These are phyloP conservation scores for Huntiella moniliformis DNA, from an alignment of 2,329 filamentous ascomycete genomes.

Conservation along the genomic window DNA sequence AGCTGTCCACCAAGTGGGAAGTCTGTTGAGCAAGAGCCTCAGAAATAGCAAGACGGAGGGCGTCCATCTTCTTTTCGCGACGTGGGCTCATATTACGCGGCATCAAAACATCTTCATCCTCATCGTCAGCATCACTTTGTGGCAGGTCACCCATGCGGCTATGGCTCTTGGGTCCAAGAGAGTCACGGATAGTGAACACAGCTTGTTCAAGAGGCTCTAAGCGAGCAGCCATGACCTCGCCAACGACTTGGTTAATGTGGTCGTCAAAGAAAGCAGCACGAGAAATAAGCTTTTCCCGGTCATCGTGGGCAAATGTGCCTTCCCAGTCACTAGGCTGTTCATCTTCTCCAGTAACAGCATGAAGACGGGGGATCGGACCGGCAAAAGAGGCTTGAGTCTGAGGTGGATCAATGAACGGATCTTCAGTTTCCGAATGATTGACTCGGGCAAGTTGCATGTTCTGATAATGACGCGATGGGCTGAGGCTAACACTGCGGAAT, in stretches of 20 bases:
- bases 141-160: slow-evolving; percentile 45
- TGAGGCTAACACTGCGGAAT: slow-evolving; percentile 51
- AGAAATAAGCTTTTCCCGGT: slow-evolving; percentile 65
- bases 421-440: slow-evolving; percentile 30
- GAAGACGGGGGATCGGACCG: slow-evolving; percentile 43
- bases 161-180: slow-evolving; percentile 39
- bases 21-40: slow-evolving; percentile 49
- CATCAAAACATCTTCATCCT: slow-evolving; percentile 54
- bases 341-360: slow-evolving; percentile 24
- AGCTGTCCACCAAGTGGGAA: slow-evolving; percentile 22
- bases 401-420: slow-evolving; percentile 44
- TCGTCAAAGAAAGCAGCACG: slow-evolving; percentile 79
- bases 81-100: slow-evolving; percentile 59
- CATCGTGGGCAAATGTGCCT: slow-evolving; percentile 60
- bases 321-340: slow-evolving; percentile 76
- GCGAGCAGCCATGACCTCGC: slow-evolving; percentile 53
- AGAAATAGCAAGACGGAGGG: slow-evolving; percentile 53
- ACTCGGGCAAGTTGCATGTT: slow-evolving; percentile 25
- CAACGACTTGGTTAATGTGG: slow-evolving; percentile 74
- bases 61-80: slow-evolving; percentile 62
- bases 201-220: slow-evolving; percentile 65
- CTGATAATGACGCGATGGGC: slow-evolving; percentile 41
- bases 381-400: slow-evolving; percentile 36
- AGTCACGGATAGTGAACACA: slow-evolving; percentile 55
- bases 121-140: slow-evolving; percentile 86